Evolutionary conservation across 1,139 yeast species (phyloP), one percentile per base, ranked within the genome.

Genomic region (Lodderomyces jiufengensis): DNA sequence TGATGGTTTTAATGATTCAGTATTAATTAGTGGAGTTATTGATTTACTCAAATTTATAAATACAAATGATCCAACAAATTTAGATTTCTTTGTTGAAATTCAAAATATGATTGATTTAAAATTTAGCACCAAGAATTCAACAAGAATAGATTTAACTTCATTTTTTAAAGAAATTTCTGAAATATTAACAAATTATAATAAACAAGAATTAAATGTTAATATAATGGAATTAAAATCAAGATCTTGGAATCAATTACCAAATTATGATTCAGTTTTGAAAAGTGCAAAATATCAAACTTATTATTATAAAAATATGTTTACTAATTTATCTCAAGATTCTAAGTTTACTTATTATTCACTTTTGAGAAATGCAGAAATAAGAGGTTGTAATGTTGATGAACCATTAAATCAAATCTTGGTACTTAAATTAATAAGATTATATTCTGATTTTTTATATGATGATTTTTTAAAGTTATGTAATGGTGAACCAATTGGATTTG

Each of bases 151-250:
- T 33, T 39, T 67, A 22, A 32, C 50, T 1, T 30, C 33, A 4
- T 56, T 61, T 33, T 37, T 63, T 3, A 40, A 41, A 3, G 41
- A 47, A 2, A 20, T 27, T 3, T 12, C 24, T 16, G 24, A 24
- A 6, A 43, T 63, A 1, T 41, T 59, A 3, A 35, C 42, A 1
- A 44, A 50, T 1, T 43, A 50, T 11, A 48, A 54, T 13, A 15
- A 24, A 1, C 31, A 38, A 36, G 37, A 43, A 5, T 32, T 73
- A 21, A 39, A 44, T 13, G 14, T 32, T n/a, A 22, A 21, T 9
- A 57, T 77, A 1, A 60, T 73, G 31, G 92, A 83, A 54, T 72
- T 80, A 21, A 81, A 81, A 49, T 80, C 88, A 0, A 59, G 87
- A 38, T 51, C 63, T 1, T 47, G 49, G 30, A 59, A 59, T 32